Base-by-base conservation (phyloP, 2,329 filamentous ascomycete species). In the Calonectria honghensis region DNA sequence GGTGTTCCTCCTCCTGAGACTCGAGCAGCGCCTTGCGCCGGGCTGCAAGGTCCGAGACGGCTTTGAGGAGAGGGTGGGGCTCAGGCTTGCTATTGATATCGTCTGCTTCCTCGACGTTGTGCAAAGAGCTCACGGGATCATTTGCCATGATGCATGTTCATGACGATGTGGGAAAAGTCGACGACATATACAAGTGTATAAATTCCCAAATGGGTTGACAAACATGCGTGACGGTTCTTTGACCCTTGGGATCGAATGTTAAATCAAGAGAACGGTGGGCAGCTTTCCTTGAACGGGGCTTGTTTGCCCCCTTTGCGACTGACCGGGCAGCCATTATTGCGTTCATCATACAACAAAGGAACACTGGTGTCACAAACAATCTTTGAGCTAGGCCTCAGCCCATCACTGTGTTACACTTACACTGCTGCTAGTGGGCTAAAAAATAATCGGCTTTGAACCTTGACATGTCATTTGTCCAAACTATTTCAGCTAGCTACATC, bases 401-500 rank as follows among this genome's bases (percentile, higher is more conserved):
- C n/a, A 18, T 24, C 24, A 48, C 14, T 13, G 29, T 31, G 31
- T 35, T 11, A 57, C 18, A 35, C 37, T 39, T 39, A 6, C 37
- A 39, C 39, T 35, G 14, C 13, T 31, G 39, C n/a, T 4, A 61
- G 51, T 9, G 18, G 11, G 27, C 13, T 9, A 54, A 29, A 29
- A 35, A 45, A 64, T 14, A 32, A 64, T 31, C 65, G 65, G 45
- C 48, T 63, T 37, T 54, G 13, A 67, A 59, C 66, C 54, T 71
- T 37, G 29, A 65, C 66, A 73, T 72, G 67, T 37, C 70, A 73
- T 71, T 73, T 70, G 70, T 50, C 39, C 63, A 68, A 73, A 41
- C 29, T 73, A 32, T 57, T 70, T 68, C 51, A 48, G 39, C 67
- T 35, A 35, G 59, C 54, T 61, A 67, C 65, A 52, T 70, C 48